Percentiles rank a stretch among this genome's conserved stretches.
phyloP scores from a whole-genome alignment of 2,329 filamentous ascomycete genomes.

The Calonectria pseudoturangicola region DNA sequence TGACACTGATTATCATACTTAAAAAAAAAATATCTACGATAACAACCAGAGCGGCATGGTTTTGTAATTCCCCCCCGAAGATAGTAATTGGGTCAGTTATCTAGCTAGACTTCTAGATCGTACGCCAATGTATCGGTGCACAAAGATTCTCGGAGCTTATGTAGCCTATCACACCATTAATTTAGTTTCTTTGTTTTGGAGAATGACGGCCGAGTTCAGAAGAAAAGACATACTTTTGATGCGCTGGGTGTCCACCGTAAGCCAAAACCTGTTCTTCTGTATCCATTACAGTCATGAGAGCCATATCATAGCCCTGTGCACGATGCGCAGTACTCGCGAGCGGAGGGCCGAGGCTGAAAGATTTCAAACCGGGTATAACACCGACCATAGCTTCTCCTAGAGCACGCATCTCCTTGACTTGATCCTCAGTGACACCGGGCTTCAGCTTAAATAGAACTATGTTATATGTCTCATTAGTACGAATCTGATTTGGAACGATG shows the following conservation, averaged over 20 bases:
- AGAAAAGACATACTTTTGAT: neutral
- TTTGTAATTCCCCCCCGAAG: neutral
- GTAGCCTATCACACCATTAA: neutral
- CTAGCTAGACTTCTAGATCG: neutral
- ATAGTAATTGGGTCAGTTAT: neutral
- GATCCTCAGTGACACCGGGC: conserved; percentile 8
- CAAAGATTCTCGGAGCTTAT: conserved; percentile 11
- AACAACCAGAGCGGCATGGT: neutral
- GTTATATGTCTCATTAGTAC: neutral
- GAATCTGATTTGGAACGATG: too few species aligned
- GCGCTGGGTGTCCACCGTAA: neutral
- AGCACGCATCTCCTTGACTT: conserved; percentile 10
- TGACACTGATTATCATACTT: neutral
- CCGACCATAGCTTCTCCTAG: conserved; percentile 17
- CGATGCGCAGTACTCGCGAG: conserved; percentile 18
- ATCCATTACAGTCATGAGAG: conserved; percentile 13
- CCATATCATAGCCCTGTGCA: conserved; percentile 16
- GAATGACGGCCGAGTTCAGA: neutral
- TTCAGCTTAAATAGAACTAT: conserved; percentile 18
- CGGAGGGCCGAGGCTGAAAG: conserved; percentile 10
- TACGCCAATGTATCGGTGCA: conserved; percentile 17
- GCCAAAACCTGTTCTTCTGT: conserved; percentile 14
- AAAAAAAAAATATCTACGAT: too few species aligned
- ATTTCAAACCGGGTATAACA: conserved; percentile 8
- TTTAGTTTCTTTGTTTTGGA: neutral